Conservation (phyloP, 768 basidiomycete species). For the Mycena filopes region DNA sequence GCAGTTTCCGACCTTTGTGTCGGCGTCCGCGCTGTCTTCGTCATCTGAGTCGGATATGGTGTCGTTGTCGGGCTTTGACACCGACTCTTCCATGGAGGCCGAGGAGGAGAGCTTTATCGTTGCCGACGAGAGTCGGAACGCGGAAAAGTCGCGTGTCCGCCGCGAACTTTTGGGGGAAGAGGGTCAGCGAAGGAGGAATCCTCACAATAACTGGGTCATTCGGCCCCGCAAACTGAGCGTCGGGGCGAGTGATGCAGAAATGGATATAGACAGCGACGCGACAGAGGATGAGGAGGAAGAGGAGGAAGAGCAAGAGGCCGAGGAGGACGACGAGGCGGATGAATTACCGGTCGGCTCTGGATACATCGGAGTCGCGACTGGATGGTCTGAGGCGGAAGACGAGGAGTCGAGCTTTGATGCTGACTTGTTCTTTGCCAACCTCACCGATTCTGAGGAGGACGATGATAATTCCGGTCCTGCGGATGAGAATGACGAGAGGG, state of each 20-base stretch:
- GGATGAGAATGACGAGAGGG: slow-evolving; percentile 64
- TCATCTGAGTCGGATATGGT: slow-evolving; percentile 55
- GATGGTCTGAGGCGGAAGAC: slow-evolving; percentile 86
- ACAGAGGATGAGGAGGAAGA: slow-evolving; percentile 70
- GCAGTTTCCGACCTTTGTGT: slow-evolving; percentile 74
- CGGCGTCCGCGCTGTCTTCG: slow-evolving; percentile 66
- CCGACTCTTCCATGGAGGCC: slow-evolving; percentile 66
- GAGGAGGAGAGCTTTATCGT: slow-evolving; percentile 73
- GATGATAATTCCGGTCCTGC: slow-evolving; percentile 41
- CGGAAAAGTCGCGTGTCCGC: slow-evolving; percentile 63
- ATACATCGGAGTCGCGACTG: slow-evolving; percentile 75
- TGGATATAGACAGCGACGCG: slow-evolving; percentile 70
- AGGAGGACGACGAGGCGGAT: slow-evolving; percentile 60
- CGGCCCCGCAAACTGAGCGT: slow-evolving; percentile 77
- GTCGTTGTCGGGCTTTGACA: slow-evolving; percentile 55
- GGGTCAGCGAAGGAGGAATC: slow-evolving; percentile 49
- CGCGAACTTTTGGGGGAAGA: slow-evolving; percentile 71
- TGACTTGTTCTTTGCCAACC: slow-evolving; percentile 84
- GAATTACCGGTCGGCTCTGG: slow-evolving; percentile 46
- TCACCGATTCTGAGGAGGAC: slow-evolving; percentile 65
- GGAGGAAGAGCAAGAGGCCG: slow-evolving; percentile 51
- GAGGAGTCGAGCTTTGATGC: slow-evolving; percentile 86
- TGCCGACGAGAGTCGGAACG: slow-evolving; percentile 51
- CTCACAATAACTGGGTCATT: slow-evolving; percentile 73
- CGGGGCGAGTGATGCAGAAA: slow-evolving; percentile 69